phyloP scores from a whole-genome alignment of 169 alveolate species.

The Cyclospora cayetanensis region DNA sequence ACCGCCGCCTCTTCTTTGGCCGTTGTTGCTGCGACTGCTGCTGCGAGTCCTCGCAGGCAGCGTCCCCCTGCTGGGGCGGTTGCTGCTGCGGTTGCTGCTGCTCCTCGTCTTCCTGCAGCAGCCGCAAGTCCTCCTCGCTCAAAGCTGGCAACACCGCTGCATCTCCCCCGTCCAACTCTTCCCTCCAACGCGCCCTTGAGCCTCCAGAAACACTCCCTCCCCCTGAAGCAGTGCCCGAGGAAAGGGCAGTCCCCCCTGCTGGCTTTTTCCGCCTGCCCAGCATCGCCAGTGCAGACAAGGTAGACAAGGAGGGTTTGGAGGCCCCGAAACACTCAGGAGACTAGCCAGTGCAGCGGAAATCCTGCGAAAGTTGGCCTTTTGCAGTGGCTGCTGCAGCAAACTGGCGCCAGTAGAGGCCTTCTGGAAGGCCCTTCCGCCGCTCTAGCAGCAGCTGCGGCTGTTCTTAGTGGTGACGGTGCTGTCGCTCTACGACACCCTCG shows the following conservation, averaged over 20 bases:
- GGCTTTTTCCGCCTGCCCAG: neutral
- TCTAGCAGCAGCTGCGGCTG: no score
- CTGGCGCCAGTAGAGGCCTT: neutral
- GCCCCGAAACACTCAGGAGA: no score
- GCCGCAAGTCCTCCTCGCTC: constrained; percentile 40
- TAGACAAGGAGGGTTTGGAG: no score
- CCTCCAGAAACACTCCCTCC: neutral
- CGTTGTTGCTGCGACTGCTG: neutral
- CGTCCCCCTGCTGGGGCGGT: neutral
- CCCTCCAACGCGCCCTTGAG: neutral
- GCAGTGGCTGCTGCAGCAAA: neutral
- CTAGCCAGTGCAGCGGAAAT: no score
- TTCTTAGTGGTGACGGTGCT: no score
- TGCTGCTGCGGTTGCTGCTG: constrained; percentile 11
- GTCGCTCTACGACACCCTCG: no score
- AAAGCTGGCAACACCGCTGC: neutral
- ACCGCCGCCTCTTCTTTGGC: neutral
- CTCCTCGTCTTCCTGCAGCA: constrained; percentile 49
- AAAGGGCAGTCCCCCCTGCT: neutral
- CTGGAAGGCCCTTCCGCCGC: no score
- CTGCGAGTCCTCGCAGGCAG: neutral
- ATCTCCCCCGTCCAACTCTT: neutral
- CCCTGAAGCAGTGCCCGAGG: neutral
- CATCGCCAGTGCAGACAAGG: no score
- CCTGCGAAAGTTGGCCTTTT: no score